Conservation (phyloP, 768 basidiomycete species). For the Goffeauzyma gilvescens region DNA sequence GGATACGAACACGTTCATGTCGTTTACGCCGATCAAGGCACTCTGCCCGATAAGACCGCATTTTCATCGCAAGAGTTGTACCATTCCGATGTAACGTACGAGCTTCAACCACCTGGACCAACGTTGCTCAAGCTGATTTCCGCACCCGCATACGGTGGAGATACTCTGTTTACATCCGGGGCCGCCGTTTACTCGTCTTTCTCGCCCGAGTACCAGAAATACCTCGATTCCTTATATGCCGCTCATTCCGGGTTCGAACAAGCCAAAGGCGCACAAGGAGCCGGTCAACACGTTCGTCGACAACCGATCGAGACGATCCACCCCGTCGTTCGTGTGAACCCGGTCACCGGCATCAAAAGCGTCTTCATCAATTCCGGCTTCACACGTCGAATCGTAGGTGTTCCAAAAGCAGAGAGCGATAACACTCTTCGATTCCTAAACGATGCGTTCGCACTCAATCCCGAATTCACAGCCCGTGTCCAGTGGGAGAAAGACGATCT, state of each 20-base stretch:
- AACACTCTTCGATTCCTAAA: slow-evolving; percentile 50
- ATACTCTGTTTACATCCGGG: slow-evolving; percentile 68
- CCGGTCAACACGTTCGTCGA: slow-evolving; percentile 51
- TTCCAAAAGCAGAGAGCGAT: slow-evolving; percentile 70
- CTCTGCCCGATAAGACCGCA: slow-evolving; percentile 34
- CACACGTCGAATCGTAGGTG: slow-evolving; percentile 55
- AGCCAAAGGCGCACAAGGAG: slow-evolving; percentile 52
- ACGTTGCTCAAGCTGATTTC: slow-evolving; percentile 60
- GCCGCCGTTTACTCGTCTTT: slow-evolving; percentile 67
- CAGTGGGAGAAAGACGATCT: slow-evolving; percentile 57
- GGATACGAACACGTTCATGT: slow-evolving; percentile 37
- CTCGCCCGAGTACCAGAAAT: slow-evolving; percentile 53
- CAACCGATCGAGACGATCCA: slow-evolving; percentile 40
- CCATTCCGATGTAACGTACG: slow-evolving; percentile 70
- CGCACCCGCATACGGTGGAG: slow-evolving; percentile 52
- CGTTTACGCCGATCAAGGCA: slow-evolving; percentile 30
- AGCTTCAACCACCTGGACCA: slow-evolving; percentile 54
- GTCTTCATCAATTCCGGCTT: slow-evolving; percentile 67
- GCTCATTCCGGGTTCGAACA: slow-evolving; percentile 62
- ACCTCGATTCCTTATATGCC: slow-evolving; percentile 53
- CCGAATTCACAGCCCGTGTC: slow-evolving; percentile 38
- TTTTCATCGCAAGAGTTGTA: slow-evolving; percentile 60
- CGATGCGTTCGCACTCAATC: slow-evolving; percentile 49
- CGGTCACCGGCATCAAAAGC: slow-evolving; percentile 66
- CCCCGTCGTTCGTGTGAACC: slow-evolving; percentile 57